These are phyloP conservation scores for Blastobotrys proliferans DNA, from an alignment of 1,139 yeast species.

Conservation along the genomic window DNA sequence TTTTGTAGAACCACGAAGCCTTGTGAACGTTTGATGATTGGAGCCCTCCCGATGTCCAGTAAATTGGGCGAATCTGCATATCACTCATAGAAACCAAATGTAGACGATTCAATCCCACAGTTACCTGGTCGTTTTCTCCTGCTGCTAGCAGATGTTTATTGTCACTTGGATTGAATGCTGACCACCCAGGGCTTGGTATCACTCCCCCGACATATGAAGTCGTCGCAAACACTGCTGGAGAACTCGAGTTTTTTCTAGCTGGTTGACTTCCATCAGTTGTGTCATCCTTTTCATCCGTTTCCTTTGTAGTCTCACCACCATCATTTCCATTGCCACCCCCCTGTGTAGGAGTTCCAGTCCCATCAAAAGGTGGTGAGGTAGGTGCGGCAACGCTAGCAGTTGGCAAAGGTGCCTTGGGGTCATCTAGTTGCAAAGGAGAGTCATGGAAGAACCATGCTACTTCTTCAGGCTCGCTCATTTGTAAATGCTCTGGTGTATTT, in stretches of 20 bases:
- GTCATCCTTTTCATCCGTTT: no score
- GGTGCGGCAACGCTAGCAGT: conserved; percentile 7
- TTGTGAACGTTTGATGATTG: conserved; percentile 29
- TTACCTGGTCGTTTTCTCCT: conserved; percentile 19
- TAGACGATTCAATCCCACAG: conserved; percentile 38
- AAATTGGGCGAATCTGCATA: conserved; percentile 32
- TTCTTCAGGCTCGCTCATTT: no score
- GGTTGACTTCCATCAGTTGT: no score
- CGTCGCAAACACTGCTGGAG: conserved; percentile 16
- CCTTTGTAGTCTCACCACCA: no score
- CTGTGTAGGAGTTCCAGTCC: no score
- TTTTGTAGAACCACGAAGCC: conserved; percentile 36
- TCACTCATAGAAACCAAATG: conserved; percentile 31
- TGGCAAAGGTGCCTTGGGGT: conserved; percentile 37
- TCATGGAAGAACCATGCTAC: conserved; percentile 41
- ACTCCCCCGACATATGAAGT: conserved; percentile 28
- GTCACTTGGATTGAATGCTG: conserved; percentile 39
- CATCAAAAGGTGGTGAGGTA: background rate
- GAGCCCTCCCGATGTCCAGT: conserved; percentile 34
- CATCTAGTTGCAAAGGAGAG: conserved; percentile 36
- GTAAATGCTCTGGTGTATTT: no score
- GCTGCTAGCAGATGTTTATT: conserved; percentile 23
- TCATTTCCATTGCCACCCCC: no score
- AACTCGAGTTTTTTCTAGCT: no score
- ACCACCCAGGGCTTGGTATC: conserved; percentile 33